These are phyloP conservation scores for Candida germanica DNA, from an alignment of 805 yeast species.

Conservation along the genomic window DNA sequence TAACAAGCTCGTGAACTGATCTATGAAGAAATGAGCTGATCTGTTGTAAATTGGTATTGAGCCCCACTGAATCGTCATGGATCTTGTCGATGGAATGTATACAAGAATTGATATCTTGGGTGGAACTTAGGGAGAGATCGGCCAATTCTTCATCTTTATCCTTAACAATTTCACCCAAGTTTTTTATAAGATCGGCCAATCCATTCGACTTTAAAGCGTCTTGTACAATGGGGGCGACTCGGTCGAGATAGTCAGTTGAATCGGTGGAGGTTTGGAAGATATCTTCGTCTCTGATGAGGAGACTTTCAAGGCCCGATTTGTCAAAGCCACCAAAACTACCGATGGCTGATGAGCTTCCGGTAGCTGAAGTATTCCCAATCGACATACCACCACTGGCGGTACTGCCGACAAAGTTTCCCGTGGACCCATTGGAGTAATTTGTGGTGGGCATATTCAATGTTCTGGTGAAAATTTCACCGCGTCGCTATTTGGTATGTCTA, in stretches of 20 bases:
- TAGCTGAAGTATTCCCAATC: too few relatives aligned
- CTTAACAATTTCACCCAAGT: constrained; percentile 54
- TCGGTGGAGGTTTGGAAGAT: constrained; percentile 45
- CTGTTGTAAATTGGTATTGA: constrained; percentile 52
- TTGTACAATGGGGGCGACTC: constrained; percentile 71
- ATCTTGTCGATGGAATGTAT: constrained; percentile 63
- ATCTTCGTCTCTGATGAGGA: constrained; percentile 40
- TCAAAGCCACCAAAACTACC: constrained; percentile 19
- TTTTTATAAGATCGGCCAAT: constrained; percentile 53
- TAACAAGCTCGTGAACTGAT: constrained; percentile 64
- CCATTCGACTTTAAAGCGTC: constrained; percentile 55
- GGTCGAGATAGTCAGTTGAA: constrained; percentile 73
- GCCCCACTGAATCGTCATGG: constrained; percentile 51
- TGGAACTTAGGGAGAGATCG: constrained; percentile 57
- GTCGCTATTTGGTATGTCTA: too few relatives aligned
- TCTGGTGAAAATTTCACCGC: too few relatives aligned
- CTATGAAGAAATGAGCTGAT: constrained; percentile 58
- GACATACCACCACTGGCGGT: too few relatives aligned
- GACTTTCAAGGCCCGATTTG: constrained; percentile 32
- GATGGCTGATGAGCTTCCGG: too few relatives aligned
- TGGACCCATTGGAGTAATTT: too few relatives aligned
- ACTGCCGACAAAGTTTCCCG: too few relatives aligned
- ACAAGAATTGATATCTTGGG: constrained; percentile 54
- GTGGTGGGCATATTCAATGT: too few relatives aligned
- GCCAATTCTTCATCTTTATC: constrained; percentile 64